Evolutionary conservation across 1,284 basidiomycete species (phyloP).

Genomic region (Xerocomus nothofagi): DNA sequence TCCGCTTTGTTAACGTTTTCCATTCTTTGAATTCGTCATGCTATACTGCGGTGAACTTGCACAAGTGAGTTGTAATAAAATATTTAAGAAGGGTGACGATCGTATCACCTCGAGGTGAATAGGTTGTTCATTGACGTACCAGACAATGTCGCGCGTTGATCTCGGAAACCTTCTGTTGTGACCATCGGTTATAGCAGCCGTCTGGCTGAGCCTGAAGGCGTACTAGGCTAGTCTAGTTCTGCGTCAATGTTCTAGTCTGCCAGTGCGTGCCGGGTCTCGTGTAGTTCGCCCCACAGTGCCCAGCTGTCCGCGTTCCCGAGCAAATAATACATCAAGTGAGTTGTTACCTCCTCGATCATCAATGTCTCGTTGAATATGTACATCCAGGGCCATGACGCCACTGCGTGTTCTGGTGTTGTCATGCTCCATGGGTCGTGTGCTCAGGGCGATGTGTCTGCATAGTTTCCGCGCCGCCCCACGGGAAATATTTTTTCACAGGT

Average conservation of each 20-base stretch:
- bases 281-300: neutral
- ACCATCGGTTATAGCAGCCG: neutral
- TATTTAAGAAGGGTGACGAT: neutral
- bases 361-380: constrained; percentile 6
- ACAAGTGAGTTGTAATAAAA: constrained; percentile 2
- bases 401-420: constrained; percentile 25
- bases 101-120: neutral
- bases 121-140: constrained; percentile 5
- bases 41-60: neutral
- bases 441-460: constrained; percentile 26
- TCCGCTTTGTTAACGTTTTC: neutral
- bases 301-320: constrained; percentile 10
- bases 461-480: constrained; percentile 15
- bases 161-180: constrained; percentile 1
- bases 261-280: neutral
- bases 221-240: neutral
- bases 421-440: constrained; percentile 9
- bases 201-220: neutral
- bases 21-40: neutral
- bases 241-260: neutral
- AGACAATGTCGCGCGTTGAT: constrained; percentile 1
- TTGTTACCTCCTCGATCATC: constrained; percentile 12
- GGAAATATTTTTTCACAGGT: constrained; percentile 17
- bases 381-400: constrained; percentile 24
- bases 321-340: constrained; percentile 21